Evolutionary conservation across 176 grass and related monocot species (phyloP), one percentile per base, ranked within the genome.

Genomic region (Secale cereale): DNA sequence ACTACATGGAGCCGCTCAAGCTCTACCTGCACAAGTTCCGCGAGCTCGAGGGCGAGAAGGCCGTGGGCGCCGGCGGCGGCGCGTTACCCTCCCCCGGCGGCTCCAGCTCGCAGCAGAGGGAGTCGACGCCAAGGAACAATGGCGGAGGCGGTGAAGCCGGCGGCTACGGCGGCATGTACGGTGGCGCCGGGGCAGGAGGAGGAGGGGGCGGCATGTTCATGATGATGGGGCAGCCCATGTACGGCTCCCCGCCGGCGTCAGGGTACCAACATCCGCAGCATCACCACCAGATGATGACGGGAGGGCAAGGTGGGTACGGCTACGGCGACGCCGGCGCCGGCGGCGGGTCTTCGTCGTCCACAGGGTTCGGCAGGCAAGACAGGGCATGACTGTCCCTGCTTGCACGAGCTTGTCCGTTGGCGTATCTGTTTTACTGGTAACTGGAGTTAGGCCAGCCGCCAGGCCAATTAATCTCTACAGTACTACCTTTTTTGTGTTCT

Each of bases 1-100:
- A 98, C 65, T 98, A 98, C 84, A 73, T 93, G 76, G 95, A 98
- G 65, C 93, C 95, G 46, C 93, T 98, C 81, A 98, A 93, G 93
- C 80, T 92, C 66, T 98, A 98, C 82, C 88, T 98, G 72, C 93
- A 93, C 85, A 93, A 91, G 85, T 98, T 98, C 84, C 89, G 95
- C 64, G 95, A 98, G 83, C 84, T 93, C n/a, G 95, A 98, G 82
- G 95, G 95, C 73, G 95, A 98, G 64, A 98, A 89, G 90, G 29
- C 61, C 52, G 19, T 75, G 30, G 48, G 48, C 74, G 72, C 43
- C 68, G 27, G 62, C 1, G 66, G 19, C 19, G 54, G 54, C 54
- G 48, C 48, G 48, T 22, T 20, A 19, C 54, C 43, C 16, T 32
- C 73, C 50, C 59, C 80, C 52, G 74, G 64, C 46, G 57, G 60